phyloP scores from a whole-genome alignment of 345 rosid species.

The Capsella bursapastoris region DNA sequence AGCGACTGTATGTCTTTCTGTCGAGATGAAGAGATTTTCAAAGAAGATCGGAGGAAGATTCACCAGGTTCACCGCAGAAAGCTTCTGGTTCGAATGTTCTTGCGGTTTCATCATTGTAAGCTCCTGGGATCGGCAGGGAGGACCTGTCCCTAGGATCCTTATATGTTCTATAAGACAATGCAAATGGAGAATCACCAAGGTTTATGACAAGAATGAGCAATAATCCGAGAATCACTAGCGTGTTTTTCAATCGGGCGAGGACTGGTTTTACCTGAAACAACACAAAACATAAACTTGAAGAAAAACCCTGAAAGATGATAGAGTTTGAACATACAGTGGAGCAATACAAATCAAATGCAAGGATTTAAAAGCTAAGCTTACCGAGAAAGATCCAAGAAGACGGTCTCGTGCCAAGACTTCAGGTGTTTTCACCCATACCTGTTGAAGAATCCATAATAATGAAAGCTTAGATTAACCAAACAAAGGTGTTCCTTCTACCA shows the following conservation, averaged over 20 bases:
- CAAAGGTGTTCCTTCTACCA: neutral
- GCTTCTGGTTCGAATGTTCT: slow-evolving; percentile 87
- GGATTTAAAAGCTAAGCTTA: slow-evolving; percentile 40
- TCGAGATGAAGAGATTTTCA: slow-evolving; percentile 7
- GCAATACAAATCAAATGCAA: neutral
- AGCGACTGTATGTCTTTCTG: neutral
- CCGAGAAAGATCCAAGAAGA: slow-evolving; percentile 88
- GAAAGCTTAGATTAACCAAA: neutral
- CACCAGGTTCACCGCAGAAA: slow-evolving; percentile 86
- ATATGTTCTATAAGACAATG: slow-evolving; percentile 38
- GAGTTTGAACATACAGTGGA: neutral
- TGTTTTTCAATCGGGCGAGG: slow-evolving; percentile 74
- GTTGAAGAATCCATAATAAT: slow-evolving; percentile 19
- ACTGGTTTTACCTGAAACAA: slow-evolving; percentile 80
- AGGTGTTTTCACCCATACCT: slow-evolving; percentile 98
- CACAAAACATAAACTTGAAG: slow-evolving; percentile 2
- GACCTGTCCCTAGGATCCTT: slow-evolving; percentile 53
- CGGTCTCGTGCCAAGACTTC: slow-evolving; percentile 88
- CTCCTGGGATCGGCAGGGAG: slow-evolving; percentile 59
- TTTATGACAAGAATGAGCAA: slow-evolving; percentile 62
- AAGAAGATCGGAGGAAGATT: slow-evolving; percentile 52
- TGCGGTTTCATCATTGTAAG: slow-evolving; percentile 77
- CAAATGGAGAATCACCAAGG: slow-evolving; percentile 51
- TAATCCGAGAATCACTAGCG: slow-evolving; percentile 71
- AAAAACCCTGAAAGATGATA: neutral